Base-by-base conservation (phyloP, 768 basidiomycete genomes). In the Russula virescens region DNA sequence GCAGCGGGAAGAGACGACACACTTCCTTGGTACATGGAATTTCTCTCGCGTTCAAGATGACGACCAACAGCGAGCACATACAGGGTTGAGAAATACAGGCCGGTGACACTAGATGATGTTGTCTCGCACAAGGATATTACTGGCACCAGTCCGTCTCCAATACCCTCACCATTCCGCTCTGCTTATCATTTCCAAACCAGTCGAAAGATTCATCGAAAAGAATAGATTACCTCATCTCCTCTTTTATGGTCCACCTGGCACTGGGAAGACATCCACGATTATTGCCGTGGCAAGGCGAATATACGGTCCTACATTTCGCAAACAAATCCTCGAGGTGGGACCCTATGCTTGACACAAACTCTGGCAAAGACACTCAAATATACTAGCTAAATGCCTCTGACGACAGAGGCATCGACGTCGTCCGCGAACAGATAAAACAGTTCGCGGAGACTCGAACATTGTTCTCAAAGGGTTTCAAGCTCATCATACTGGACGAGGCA, bases 401-500 rank as follows among this genome's bases (percentile, higher is more conserved):
- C 72, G 97, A 98, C 71, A 86, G 97, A 70, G 97, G 97, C 35
- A 99, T 99, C 64, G 97, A 99, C 64, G 95, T 98, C 48, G 97
- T 99, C 19, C 86, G 97, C 55, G 97, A 98, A 74, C 95, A 98
- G 78, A 95, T 99, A 73, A 99, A 98, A 73, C 94, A 93, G 71
- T 99, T 98, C 69, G 94, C 97, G 1, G 93, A 95, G 76, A 98
- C 95, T 16, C 85, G 94, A 55, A 97, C 94, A 11, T 75, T 98
- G 7, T 89, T 86, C 71, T 85, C 93, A 14, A 94, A 94, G 70
- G 93, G 93, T 19, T 98, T 87, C 83, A 99, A 98, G 71, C 87
- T 99, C 72, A 96, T 99, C 74, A 87, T 99, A 64, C 84, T 99
- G 38, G 97, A 99, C 68, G 97, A 99, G 75, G 97, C 97, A n/a